Percentiles rank a stretch among this genome's conserved stretches.
phyloP scores from a whole-genome alignment of 495 filamentous ascomycete genomes.

The Clohesyomyces aquaticus region DNA sequence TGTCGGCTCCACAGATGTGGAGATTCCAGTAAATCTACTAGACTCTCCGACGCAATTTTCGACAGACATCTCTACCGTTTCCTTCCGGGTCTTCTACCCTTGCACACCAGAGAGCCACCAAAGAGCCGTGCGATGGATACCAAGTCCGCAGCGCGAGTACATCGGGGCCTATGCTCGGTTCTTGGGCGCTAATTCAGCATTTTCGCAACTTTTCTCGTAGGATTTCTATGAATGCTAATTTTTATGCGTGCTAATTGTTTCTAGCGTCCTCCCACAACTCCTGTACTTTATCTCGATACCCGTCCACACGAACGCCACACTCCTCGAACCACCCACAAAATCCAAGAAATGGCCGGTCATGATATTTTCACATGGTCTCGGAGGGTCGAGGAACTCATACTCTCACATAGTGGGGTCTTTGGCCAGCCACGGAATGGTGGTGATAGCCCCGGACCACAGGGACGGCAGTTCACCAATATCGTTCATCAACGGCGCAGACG shows the following conservation, averaged over 20 bases:
- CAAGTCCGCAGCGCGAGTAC: slow-evolving; percentile 69
- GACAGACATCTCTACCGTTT: slow-evolving; percentile 61
- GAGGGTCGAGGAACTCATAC: slow-evolving; percentile 74
- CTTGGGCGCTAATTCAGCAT: slow-evolving; percentile 57
- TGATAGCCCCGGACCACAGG: slow-evolving; percentile 75
- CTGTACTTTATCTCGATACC: slow-evolving; percentile 70
- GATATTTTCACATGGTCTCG: slow-evolving; percentile 81
- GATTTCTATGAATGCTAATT: slow-evolving; percentile 34
- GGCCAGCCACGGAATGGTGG: slow-evolving; percentile 74
- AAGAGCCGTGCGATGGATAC: slow-evolving; percentile 68
- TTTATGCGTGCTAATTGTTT: not conserved
- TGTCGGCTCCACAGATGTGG: slow-evolving; percentile 75
- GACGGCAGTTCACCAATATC: slow-evolving; percentile 73
- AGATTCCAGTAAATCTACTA: slow-evolving; percentile 68
- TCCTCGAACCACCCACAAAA: slow-evolving; percentile 54
- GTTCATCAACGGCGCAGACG: slow-evolving; percentile 53
- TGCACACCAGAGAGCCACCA: slow-evolving; percentile 49
- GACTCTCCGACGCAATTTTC: slow-evolving; percentile 55
- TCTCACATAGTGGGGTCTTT: slow-evolving; percentile 71
- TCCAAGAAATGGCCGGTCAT: slow-evolving; percentile 70
- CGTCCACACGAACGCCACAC: slow-evolving; percentile 52
- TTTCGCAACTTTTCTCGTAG: slow-evolving; percentile 65
- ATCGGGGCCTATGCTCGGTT: slow-evolving; percentile 71
- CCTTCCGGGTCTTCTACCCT: slow-evolving; percentile 79
- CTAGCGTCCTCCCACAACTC: slow-evolving; percentile 63